These are phyloP conservation scores for Austroboletus sp. DNA, from an alignment of 1,284 basidiomycete genomes.

Conservation along the genomic window DNA sequence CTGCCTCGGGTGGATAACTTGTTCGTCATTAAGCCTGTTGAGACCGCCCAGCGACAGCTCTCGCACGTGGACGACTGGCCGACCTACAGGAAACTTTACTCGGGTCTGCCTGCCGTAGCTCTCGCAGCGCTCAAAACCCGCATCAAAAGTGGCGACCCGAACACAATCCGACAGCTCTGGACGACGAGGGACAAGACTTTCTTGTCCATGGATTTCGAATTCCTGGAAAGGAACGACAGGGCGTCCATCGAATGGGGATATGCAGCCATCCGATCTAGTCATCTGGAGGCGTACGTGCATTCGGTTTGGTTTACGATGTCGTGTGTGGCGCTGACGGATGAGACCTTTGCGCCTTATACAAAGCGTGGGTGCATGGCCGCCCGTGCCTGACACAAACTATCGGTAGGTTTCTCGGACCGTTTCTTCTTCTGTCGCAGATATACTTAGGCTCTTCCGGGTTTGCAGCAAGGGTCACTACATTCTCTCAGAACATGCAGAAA, in stretches of 20 bases:
- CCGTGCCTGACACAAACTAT: constrained; percentile 72
- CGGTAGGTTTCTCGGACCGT: constrained; percentile 38
- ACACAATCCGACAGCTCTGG: constrained; percentile 65
- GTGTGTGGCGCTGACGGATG: constrained; percentile 4
- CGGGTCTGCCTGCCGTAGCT: constrained; percentile 65
- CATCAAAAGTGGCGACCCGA: constrained; percentile 63
- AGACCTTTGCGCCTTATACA: not conserved
- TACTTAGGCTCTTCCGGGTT: not conserved
- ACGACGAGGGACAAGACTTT: constrained; percentile 64
- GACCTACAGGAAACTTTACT: constrained; percentile 66
- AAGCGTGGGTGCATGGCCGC: constrained; percentile 74
- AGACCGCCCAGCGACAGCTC: constrained; percentile 60
- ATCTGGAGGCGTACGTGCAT: constrained; percentile 61
- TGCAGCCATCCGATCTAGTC: constrained; percentile 68
- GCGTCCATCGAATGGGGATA: constrained; percentile 74
- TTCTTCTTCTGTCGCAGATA: not conserved
- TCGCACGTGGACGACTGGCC: constrained; percentile 64
- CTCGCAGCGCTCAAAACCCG: constrained; percentile 64
- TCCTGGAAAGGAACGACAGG: constrained; percentile 68
- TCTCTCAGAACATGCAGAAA: constrained; percentile 71
- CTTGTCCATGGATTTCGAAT: constrained; percentile 69
- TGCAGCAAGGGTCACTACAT: constrained; percentile 76
- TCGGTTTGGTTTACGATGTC: not conserved
- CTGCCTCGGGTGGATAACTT: constrained; percentile 66
- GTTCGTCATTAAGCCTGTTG: constrained; percentile 57